Evolutionary conservation across 352 stramenopile species (phyloP).

Genomic region (Globisporangium rhizosaccharum): DNA sequence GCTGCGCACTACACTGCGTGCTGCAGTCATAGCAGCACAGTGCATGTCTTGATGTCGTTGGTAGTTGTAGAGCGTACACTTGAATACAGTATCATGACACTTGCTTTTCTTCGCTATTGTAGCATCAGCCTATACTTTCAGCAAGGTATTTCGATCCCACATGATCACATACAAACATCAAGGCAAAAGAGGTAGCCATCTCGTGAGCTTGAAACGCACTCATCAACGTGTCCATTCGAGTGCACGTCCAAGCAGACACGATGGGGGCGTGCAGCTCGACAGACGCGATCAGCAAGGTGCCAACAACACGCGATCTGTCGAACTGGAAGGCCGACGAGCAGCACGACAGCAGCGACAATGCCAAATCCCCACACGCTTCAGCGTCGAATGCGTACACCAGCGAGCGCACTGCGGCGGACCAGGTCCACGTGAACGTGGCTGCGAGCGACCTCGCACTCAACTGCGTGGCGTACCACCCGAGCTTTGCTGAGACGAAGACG

Average conservation of each 20-base stretch:
- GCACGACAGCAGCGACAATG: not conserved
- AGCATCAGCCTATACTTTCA: too few species aligned
- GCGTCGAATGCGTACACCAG: slow-evolving; percentile 2
- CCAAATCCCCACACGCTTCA: not conserved
- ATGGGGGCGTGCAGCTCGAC: slow-evolving; percentile 57
- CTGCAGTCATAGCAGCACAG: too few species aligned
- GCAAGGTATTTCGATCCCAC: too few species aligned
- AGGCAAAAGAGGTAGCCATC: not conserved
- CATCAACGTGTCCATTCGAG: not conserved
- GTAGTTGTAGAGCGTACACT: too few species aligned
- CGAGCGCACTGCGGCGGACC: not conserved
- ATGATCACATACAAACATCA: too few species aligned
- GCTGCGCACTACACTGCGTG: too few species aligned
- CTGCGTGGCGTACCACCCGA: slow-evolving; percentile 32
- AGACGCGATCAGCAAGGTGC: slow-evolving; percentile 8
- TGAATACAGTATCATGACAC: too few species aligned
- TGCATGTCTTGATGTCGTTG: too few species aligned
- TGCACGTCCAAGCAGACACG: not conserved
- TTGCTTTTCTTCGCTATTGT: too few species aligned
- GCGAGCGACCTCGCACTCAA: slow-evolving; percentile 35
- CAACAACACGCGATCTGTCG: slow-evolving; percentile 21
- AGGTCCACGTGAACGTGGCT: not conserved
- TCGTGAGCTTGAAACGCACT: not conserved
- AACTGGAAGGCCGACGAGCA: slow-evolving; percentile 39
- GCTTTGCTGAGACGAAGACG: slow-evolving; percentile 11